phyloP scores from a whole-genome alignment of 345 rosid species.

The Gossypium thurberi region DNA sequence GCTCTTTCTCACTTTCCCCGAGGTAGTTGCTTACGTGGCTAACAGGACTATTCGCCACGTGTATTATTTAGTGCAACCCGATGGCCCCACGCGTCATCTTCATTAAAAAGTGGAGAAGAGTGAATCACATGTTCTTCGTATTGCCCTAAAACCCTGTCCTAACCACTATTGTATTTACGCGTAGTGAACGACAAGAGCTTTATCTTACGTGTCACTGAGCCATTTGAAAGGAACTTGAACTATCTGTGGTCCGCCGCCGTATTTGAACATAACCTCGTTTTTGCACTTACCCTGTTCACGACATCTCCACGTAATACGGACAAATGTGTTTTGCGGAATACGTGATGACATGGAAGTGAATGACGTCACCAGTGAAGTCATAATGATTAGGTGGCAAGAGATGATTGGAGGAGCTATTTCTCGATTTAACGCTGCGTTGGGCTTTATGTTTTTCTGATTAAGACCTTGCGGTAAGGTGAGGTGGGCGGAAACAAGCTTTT shows the following conservation, averaged over 20 bases:
- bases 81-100: slow-evolving; percentile 16
- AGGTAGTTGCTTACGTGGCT: slow-evolving; percentile 19
- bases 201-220: background rate
- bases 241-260: slow-evolving; percentile 10
- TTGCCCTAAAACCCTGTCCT: background rate
- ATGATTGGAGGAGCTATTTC: background rate
- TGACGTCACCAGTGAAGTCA: slow-evolving; percentile 16
- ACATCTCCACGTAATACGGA: slow-evolving; percentile 19
- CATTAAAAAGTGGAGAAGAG: background rate
- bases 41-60: background rate
- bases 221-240: background rate
- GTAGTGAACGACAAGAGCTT: background rate
- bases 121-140: slow-evolving; percentile 9
- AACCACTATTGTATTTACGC: background rate
- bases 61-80: background rate
- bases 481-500: background rate
- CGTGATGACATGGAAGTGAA: slow-evolving; percentile 10
- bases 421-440: background rate
- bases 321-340: background rate
- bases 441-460: no score
- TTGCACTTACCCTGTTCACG: background rate
- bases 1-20: slow-evolving; percentile 18
- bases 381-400: background rate
- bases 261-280: slow-evolving; percentile 10
- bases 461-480: background rate